Percentiles rank a stretch among this genome's conserved stretches.
phyloP scores from a whole-genome alignment of 805 yeast species.

The Blastobotrys parvus region DNA sequence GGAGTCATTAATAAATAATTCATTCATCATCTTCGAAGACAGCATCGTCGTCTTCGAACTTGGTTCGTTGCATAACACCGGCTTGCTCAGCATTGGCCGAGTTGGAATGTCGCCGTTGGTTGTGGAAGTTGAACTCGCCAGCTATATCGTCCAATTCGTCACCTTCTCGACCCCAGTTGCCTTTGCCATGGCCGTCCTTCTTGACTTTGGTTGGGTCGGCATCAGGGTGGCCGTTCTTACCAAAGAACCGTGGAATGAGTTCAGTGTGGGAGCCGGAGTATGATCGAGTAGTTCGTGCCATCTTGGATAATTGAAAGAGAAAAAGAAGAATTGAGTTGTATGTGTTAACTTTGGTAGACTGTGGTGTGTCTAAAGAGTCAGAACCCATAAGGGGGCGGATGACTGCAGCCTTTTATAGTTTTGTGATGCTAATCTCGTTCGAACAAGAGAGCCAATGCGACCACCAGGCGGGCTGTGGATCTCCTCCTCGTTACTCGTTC shows the following conservation, averaged over 20 bases:
- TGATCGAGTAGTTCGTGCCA: conserved; percentile 18
- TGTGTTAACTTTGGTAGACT: background rate
- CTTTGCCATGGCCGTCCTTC: conserved; percentile 79
- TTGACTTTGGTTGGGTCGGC: conserved; percentile 69
- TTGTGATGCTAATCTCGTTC: no score
- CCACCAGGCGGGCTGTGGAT: no score
- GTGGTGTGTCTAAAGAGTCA: no score
- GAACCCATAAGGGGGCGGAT: no score
- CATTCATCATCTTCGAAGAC: conserved; percentile 18
- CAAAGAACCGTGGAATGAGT: conserved; percentile 54
- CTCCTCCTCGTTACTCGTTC: no score
- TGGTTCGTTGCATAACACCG: conserved; percentile 5
- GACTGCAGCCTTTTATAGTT: no score
- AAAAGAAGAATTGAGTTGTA: background rate
- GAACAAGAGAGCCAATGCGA: no score
- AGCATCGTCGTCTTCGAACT: conserved; percentile 16
- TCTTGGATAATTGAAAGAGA: conserved; percentile 1
- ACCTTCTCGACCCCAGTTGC: conserved; percentile 80
- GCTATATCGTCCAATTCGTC: conserved; percentile 64
- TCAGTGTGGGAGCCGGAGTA: conserved; percentile 5
- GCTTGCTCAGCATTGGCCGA: conserved; percentile 19
- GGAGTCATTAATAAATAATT: no score
- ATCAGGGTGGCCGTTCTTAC: conserved; percentile 63
- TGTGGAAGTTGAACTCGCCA: conserved; percentile 41
- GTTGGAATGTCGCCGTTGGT: conserved; percentile 30